These are phyloP conservation scores for Angomonas ambiguus DNA, from an alignment of 208 protist species.

Conservation along the genomic window DNA sequence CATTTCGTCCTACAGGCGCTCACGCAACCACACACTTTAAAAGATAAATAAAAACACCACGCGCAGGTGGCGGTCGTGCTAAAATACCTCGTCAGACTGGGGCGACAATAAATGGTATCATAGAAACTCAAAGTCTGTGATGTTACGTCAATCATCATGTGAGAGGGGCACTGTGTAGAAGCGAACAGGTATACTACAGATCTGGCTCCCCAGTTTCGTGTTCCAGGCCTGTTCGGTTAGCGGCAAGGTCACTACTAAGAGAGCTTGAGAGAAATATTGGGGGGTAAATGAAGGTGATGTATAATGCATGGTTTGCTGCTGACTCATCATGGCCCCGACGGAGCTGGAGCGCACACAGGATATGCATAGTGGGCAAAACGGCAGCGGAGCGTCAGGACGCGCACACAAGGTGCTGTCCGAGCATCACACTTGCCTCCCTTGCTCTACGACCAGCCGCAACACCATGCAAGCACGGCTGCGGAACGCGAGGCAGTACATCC, in stretches of 20 bases:
- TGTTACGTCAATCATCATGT: slow-evolving; percentile 2
- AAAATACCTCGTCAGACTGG: background rate
- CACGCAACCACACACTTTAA: background rate
- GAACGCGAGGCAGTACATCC: background rate
- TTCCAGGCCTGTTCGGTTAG: background rate
- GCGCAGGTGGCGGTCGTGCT: too few relatives aligned
- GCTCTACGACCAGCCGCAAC: background rate
- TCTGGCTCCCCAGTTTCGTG: slow-evolving; percentile 1
- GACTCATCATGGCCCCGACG: background rate
- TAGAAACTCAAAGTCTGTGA: background rate
- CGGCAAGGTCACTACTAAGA: background rate
- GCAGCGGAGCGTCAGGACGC: background rate
- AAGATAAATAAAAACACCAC: background rate
- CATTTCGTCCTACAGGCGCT: background rate
- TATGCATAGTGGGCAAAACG: background rate
- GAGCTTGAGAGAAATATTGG: background rate
- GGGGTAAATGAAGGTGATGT: background rate
- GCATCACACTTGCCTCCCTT: background rate
- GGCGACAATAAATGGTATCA: slow-evolving; percentile 1
- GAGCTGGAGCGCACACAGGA: background rate
- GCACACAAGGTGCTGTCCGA: background rate
- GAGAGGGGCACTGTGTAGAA: background rate
- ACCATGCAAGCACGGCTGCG: background rate
- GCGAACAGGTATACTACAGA: background rate
- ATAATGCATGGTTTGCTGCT: slow-evolving; percentile 1